phyloP scores from a whole-genome alignment of 1,139 yeast species.

The Geotrichum candidum region DNA sequence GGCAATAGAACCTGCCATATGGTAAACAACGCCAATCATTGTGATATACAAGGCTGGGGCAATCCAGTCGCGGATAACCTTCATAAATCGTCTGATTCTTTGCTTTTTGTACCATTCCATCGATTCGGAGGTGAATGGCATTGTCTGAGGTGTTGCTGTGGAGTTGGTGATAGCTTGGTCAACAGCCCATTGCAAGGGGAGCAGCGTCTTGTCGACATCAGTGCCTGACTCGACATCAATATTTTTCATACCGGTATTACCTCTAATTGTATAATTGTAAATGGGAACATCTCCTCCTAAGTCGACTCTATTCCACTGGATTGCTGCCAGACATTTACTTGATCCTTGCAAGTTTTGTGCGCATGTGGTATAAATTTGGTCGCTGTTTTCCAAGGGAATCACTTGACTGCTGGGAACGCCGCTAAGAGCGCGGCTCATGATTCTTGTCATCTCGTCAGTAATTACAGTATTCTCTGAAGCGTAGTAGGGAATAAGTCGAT shows the following conservation, averaged over 20 bases:
- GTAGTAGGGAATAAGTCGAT: constrained; percentile 29
- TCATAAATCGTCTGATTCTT: constrained; percentile 28
- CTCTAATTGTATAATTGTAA: constrained; percentile 36
- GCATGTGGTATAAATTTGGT: constrained; percentile 29
- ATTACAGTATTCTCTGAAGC: constrained; percentile 22
- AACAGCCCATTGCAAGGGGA: constrained; percentile 38
- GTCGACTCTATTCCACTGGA: constrained; percentile 33
- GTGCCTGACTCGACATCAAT: constrained; percentile 28
- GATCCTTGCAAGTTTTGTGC: constrained; percentile 33
- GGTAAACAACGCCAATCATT: constrained; percentile 37
- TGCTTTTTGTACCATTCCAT: constrained; percentile 25
- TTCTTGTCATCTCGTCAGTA: constrained; percentile 28
- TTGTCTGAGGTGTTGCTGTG: constrained; percentile 27
- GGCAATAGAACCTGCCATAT: constrained; percentile 34
- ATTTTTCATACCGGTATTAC: constrained; percentile 31
- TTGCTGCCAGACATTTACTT: constrained; percentile 34
- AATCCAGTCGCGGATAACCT: constrained; percentile 30
- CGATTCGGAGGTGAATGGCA: constrained; percentile 32
- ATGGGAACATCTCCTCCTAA: constrained; percentile 18
- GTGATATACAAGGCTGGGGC: constrained; percentile 35
- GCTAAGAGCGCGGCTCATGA: constrained; percentile 29
- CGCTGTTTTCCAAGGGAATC: constrained; percentile 22
- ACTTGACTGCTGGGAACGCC: constrained; percentile 31
- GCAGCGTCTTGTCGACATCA: constrained; percentile 29
- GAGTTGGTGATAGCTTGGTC: constrained; percentile 32